These are phyloP conservation scores for Hypoxylon sp. DNA, from an alignment of 2,329 filamentous ascomycete genomes.

Conservation along the genomic window DNA sequence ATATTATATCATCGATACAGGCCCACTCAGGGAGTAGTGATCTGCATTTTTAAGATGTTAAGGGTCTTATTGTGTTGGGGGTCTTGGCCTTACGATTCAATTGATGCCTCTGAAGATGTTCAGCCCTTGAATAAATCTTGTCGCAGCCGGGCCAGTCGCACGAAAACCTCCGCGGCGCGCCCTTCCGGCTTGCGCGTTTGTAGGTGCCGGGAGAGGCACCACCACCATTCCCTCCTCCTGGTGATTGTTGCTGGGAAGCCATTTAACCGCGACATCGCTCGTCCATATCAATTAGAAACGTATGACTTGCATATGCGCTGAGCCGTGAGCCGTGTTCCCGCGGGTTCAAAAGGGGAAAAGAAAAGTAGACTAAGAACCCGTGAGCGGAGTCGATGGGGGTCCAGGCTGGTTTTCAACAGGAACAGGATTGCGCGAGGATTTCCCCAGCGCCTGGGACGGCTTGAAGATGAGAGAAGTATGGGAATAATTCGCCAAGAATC, in stretches of 20 bases:
- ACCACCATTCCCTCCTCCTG: slow-evolving; percentile 42
- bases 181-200: slow-evolving; percentile 68
- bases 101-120: slow-evolving; percentile 86
- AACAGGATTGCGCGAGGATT: slow-evolving; percentile 42
- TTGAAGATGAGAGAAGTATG: slow-evolving; percentile 28
- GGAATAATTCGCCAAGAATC: slow-evolving; percentile 37
- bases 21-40: slow-evolving; percentile 29
- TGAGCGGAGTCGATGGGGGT: slow-evolving; percentile 51
- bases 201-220: slow-evolving; percentile 53
- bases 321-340: slow-evolving; percentile 34
- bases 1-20: slow-evolving; percentile 40
- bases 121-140: slow-evolving; percentile 84
- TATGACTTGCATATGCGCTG: slow-evolving; percentile 48
- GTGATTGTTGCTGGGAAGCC: slow-evolving; percentile 57
- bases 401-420: slow-evolving; percentile 44
- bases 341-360: slow-evolving; percentile 25
- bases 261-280: slow-evolving; percentile 51
- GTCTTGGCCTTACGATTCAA: slow-evolving; percentile 75
- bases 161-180: slow-evolving; percentile 67
- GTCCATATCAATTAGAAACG: slow-evolving; percentile 40
- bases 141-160: slow-evolving; percentile 81
- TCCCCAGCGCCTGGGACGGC: slow-evolving; percentile 41
- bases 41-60: neutral
- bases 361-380: slow-evolving; percentile 37
- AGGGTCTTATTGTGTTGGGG: neutral